A percentile compares a stretch with the other conserved stretches of the same genome.
Conservation (phyloP, 352 stramenopile genomes). For the Phytophthora hybrid region DNA sequence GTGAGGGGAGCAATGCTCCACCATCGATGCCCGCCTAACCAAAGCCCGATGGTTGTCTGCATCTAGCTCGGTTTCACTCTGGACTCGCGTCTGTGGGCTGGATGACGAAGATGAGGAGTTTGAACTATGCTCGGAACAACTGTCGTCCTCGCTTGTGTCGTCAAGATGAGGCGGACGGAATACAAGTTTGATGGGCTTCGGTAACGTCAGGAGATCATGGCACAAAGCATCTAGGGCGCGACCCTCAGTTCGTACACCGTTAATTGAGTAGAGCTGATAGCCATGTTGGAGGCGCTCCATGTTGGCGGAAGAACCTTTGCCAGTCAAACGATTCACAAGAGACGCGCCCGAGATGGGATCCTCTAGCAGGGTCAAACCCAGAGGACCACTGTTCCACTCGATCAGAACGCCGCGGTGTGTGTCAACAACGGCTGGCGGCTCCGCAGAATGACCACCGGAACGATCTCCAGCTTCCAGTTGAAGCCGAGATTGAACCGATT, state of each 20-base stretch:
- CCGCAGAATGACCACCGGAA: neutral
- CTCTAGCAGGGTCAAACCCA: conserved; percentile 64
- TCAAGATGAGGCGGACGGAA: conserved; percentile 46
- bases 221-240: conserved; percentile 45
- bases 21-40: conserved; percentile 11
- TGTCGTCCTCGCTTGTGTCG: conserved; percentile 21
- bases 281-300: conserved; percentile 57
- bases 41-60: conserved; percentile 16
- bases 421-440: neutral
- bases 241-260: conserved; percentile 45
- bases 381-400: conserved; percentile 54
- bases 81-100: neutral
- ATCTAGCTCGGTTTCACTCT: conserved; percentile 10
- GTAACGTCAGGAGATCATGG: conserved; percentile 38
- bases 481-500: conserved; percentile 5
- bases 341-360: conserved; percentile 57
- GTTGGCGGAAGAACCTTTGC: conserved; percentile 53
- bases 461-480: conserved; percentile 9
- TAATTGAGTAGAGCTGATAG: conserved; percentile 60
- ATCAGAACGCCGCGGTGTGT: conserved; percentile 44
- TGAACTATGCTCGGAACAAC: conserved; percentile 19
- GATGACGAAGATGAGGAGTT: conserved; percentile 3
- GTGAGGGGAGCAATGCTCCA: conserved; percentile 3
- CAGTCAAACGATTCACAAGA: conserved; percentile 75
- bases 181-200: conserved; percentile 61